A percentile compares a stretch with the other conserved stretches of the same genome.
Evolutionary conservation across 1,284 basidiomycete species (phyloP).

Genomic region (Spongispora temasekensis): DNA sequence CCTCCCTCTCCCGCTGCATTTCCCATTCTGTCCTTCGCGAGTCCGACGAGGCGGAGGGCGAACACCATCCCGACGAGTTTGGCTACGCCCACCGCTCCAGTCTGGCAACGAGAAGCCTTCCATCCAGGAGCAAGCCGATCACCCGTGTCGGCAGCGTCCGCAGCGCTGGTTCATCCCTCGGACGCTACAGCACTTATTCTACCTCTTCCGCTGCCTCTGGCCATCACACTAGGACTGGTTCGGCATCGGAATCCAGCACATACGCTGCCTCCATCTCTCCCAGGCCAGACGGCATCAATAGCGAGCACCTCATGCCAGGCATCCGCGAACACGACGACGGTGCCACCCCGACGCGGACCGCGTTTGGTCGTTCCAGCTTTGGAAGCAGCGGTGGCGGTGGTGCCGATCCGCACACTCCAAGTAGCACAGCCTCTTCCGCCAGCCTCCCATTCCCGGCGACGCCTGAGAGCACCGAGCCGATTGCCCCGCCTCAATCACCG

Average conservation of each 20-base stretch:
- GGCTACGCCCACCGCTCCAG: slow-evolving; percentile 15
- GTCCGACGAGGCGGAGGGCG: slow-evolving; percentile 21
- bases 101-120: slow-evolving; percentile 21
- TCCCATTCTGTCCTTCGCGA: slow-evolving; percentile 35
- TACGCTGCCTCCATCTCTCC: slow-evolving; percentile 7
- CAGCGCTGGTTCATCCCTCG: slow-evolving; percentile 27
- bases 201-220: slow-evolving; percentile 13
- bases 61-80: slow-evolving; percentile 24
- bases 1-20: slow-evolving; percentile 37
- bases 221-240: slow-evolving; percentile 13
- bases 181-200: slow-evolving; percentile 26
- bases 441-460: slow-evolving; percentile 49
- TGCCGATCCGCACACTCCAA: slow-evolving; percentile 36
- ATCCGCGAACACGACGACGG: slow-evolving; percentile 34
- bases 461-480: slow-evolving; percentile 36
- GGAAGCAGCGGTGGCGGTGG: slow-evolving; percentile 24
- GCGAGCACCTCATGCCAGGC: slow-evolving; percentile 26
- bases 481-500: neutral
- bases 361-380: slow-evolving; percentile 28
- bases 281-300: slow-evolving; percentile 7
- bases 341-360: slow-evolving; percentile 30
- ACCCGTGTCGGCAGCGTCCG: slow-evolving; percentile 26
- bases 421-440: slow-evolving; percentile 40
- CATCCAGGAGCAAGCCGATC: slow-evolving; percentile 23
- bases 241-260: slow-evolving; percentile 22